phyloP scores from a whole-genome alignment of 2,329 filamentous ascomycete genomes.

The Trichothecium sympodiale region DNA sequence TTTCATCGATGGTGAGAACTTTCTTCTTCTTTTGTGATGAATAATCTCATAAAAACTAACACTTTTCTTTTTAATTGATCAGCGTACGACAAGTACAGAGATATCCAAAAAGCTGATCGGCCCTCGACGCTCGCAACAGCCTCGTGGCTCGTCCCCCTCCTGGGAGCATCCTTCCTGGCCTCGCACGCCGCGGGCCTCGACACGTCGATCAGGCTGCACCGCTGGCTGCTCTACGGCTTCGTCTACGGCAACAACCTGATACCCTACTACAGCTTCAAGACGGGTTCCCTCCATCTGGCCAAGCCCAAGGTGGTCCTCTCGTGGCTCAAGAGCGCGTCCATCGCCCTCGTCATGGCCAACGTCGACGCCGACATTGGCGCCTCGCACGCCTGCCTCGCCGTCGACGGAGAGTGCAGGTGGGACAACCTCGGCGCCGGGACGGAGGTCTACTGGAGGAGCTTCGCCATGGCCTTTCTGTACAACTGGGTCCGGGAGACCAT shows the following conservation, averaged over 20 bases:
- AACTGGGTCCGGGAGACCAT: constrained; percentile 2
- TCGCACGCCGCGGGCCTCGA: not conserved
- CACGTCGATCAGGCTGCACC: not conserved
- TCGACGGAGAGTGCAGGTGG: not conserved
- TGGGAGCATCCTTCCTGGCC: not conserved
- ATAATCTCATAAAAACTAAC: not conserved
- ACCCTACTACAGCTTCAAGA: not conserved
- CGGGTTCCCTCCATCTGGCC: not conserved
- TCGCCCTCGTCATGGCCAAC: constrained; percentile 1
- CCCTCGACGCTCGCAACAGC: not conserved
- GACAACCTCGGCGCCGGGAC: not conserved
- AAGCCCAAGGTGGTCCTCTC: constrained; percentile 1
- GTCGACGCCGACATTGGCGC: constrained; percentile 1
- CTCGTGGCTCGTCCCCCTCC: not conserved
- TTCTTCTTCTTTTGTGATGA: too few species aligned
- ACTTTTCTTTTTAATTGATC: not conserved
- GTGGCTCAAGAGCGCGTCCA: not conserved
- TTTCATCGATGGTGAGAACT: constrained; percentile 1
- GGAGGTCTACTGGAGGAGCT: not conserved
- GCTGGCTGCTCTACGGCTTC: constrained; percentile 1
- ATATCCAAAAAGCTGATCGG: not conserved
- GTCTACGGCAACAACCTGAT: constrained; percentile 2
- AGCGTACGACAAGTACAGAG: constrained; percentile 2
- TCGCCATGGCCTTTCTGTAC: constrained; percentile 1
- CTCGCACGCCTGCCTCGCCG: not conserved